Base-by-base conservation (phyloP, 495 filamentous ascomycete species). In the Penicillium egyptiacum region DNA sequence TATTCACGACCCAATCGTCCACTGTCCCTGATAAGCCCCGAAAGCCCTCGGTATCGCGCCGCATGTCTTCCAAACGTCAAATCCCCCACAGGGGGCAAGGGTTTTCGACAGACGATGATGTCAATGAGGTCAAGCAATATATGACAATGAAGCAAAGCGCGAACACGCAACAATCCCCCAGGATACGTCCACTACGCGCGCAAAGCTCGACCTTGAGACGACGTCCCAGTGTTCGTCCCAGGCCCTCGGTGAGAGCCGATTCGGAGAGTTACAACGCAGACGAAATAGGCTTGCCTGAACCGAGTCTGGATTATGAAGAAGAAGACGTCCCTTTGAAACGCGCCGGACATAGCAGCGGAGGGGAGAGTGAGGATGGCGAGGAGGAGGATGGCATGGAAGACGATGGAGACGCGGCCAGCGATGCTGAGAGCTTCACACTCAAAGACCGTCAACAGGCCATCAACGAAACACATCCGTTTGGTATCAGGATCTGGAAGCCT, bases 401-500 rank as follows among this genome's bases (percentile, higher is more conserved):
- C 8, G 77, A 88, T 17, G 82, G 80, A 14, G 84, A 79, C 14
- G 81, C 81, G 43, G 58, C 85, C 26, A 92, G 89, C 65, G 90
- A 91, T 59, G 86, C 88, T 7, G 92, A 89, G 67, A 94, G 90
- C 70, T 85, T 85, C 61, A 86, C 83, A 3, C 70, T 86, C 41
- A 95, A 96, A 75, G 94, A 98, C 68, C 87, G 93, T 37, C 94
- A 99, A 73, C 87, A 96, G 70, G 94, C 94, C 49, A 99, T 99
- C 74, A 99, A 99, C 74, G 87, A 96, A 70, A 99, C 94, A 0
- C 94, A 99, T 77, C 94, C 94, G 0, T 99, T 99, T 62, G 94
- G 94, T 71, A 98, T 99, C 66, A 87, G 94, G 58, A 88, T 99
- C 31, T 99, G 94, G 94, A 99, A 99, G 71, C 94, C 94, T 19